Evolutionary conservation across 306 rosid species (phyloP), one percentile per base, ranked within the genome.

Genomic region (Fragaria vesca): DNA sequence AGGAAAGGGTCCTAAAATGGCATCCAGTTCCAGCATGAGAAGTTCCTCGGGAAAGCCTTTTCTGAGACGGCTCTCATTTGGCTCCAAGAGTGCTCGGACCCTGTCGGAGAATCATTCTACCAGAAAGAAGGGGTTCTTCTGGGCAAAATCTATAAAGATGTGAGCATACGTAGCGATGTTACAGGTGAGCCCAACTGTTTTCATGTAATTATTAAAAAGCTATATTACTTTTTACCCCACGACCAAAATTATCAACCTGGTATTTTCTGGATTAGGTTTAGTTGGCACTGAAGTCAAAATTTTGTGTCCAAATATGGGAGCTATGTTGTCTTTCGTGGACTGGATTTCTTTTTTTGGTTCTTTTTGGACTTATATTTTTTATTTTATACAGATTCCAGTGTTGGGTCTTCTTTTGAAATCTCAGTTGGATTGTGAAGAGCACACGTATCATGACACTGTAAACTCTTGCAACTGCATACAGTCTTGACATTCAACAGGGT

Each of bases 91-190:
- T 38, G 81, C 91, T 71, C 87, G 89, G 77, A 43, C 61, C 85
- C 47, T 83, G 73, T 58, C 85, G 40, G 93, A 90, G 62, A 90
- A 78, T 76, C 90, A 78, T 38, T 72, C 90, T 32, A 38, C 87
- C 43, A 83, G 86, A 82, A 94, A 89, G 89, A 94, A 89, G 82
- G 97, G 98, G 42, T 92, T 92, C 89, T 94, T 94, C 88, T 92
- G 98, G 98, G 87, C 92, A 38, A 92, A 87, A 84, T 90, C 92
- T 72, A 86, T 88, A 84, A 94, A 85, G 79, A 79, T 79, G 73
- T 92, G 88, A 86, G 79, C 86, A 60, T 63, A 45, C 74, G 57
- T 61, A 32, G 40, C 51, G 81, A 84, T 79, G 79, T 78, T 76
- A 75, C 78, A 91, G 96, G 98, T 91, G 78, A 75, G 82, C 78